Conservation (phyloP, 2,329 filamentous ascomycete genomes). For the Cladobotryum protrusum region DNA sequence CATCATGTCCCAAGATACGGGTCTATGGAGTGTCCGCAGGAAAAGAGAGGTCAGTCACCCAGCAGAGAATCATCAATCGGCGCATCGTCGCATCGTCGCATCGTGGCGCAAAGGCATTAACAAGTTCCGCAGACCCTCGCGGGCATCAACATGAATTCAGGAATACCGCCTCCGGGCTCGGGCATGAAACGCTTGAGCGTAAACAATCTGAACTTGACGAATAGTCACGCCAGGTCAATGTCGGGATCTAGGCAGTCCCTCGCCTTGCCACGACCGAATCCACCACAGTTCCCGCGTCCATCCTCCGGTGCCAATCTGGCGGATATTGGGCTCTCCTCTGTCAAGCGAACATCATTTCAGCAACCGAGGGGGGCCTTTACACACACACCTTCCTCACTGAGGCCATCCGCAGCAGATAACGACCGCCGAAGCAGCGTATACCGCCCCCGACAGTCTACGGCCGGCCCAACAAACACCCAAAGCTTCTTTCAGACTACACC, state of each 20-base stretch:
- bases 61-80: neutral
- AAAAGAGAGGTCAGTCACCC: conserved; percentile 69
- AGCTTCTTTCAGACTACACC: conserved; percentile 92
- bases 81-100: conserved; percentile 13
- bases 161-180: conserved; percentile 84
- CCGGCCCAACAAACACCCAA: conserved; percentile 67
- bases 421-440: conserved; percentile 79
- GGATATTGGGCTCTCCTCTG: conserved; percentile 74
- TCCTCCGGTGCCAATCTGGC: conserved; percentile 77
- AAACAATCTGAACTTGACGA: conserved; percentile 59
- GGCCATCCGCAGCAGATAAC: conserved; percentile 43
- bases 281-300: conserved; percentile 79
- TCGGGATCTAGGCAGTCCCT: conserved; percentile 83
- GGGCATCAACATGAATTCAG: conserved; percentile 73
- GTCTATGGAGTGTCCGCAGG: conserved; percentile 85
- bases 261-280: conserved; percentile 73
- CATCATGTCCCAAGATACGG: conserved; percentile 77
- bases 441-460: conserved; percentile 60
- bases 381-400: conserved; percentile 47
- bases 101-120: conserved; percentile 14
- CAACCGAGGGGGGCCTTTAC: conserved; percentile 59
- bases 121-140: conserved; percentile 66
- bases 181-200: conserved; percentile 91
- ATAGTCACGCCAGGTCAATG: conserved; percentile 70
- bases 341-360: conserved; percentile 75